phyloP scores from a whole-genome alignment of 1,284 basidiomycete species.

The Fomes fomentarius region DNA sequence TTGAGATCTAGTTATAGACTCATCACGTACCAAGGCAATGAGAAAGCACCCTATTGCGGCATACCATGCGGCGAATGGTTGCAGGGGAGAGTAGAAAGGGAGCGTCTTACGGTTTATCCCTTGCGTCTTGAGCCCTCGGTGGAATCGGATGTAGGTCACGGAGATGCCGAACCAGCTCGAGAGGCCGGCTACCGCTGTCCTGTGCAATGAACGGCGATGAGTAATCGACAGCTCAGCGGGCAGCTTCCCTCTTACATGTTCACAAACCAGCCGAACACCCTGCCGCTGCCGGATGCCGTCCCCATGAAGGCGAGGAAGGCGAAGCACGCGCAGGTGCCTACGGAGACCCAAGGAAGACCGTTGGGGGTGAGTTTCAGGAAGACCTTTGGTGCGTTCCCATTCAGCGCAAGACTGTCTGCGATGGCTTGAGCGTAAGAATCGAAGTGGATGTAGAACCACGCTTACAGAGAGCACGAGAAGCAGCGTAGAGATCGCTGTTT shows the following conservation, averaged over 20 bases:
- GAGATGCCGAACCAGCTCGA: slow-evolving; percentile 88
- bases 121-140: slow-evolving; percentile 75
- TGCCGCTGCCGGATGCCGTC: slow-evolving; percentile 59
- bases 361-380: slow-evolving; percentile 69
- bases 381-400: slow-evolving; percentile 77
- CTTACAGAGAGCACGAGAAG: slow-evolving; percentile 80
- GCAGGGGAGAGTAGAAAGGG: slow-evolving; percentile 63
- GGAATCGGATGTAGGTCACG: slow-evolving; percentile 81
- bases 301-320: slow-evolving; percentile 74
- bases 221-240: no score
- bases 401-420: slow-evolving; percentile 73
- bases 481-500: slow-evolving; percentile 82
- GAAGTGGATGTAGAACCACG: not conserved
- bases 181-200: slow-evolving; percentile 63
- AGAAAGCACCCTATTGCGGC: slow-evolving; percentile 53
- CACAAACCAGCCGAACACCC: slow-evolving; percentile 68
- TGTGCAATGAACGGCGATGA: no score
- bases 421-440: not conserved
- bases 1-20: no score
- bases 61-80: slow-evolving; percentile 80
- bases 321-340: slow-evolving; percentile 73
- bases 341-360: slow-evolving; percentile 78
- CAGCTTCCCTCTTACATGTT: slow-evolving; percentile 49
- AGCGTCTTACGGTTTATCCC: slow-evolving; percentile 68
- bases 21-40: slow-evolving; percentile 68